Percentiles rank a stretch among this genome's conserved stretches.
These are phyloP conservation scores for Croton setiger DNA, from an alignment of 441 rosid genomes.

Conservation along the genomic window DNA sequence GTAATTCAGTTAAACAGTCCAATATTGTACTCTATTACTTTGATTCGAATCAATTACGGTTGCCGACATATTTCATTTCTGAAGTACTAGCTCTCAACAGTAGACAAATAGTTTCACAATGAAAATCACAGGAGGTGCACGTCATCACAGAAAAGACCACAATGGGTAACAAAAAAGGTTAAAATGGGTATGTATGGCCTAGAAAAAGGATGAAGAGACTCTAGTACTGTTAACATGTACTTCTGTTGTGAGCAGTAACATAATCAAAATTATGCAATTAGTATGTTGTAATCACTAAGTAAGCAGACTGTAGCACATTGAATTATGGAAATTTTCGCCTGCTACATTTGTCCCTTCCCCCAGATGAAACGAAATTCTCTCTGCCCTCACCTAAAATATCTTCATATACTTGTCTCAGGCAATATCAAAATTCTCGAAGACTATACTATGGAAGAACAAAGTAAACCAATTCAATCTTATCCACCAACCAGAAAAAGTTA, in stretches of 20 bases:
- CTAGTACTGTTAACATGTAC: background rate
- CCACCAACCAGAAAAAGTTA: background rate
- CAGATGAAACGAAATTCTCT: background rate
- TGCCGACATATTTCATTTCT: background rate
- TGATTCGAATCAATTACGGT: background rate
- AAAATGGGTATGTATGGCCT: background rate
- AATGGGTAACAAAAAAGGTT: background rate
- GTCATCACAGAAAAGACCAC: background rate
- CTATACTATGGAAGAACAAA: background rate
- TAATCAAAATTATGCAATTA: background rate
- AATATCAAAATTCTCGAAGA: constrained; percentile 6
- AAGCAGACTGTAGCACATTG: background rate
- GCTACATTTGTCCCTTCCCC: background rate
- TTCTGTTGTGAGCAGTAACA: background rate
- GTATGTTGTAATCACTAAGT: background rate
- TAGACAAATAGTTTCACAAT: background rate
- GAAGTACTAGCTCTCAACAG: background rate
- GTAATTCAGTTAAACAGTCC: background rate
- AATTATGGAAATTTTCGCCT: background rate
- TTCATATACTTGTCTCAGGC: background rate
- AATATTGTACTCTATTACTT: background rate
- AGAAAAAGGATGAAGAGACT: background rate
- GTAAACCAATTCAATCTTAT: background rate
- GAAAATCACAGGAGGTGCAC: background rate
- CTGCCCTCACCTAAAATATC: background rate